These are phyloP conservation scores for Zangia roseola DNA, from an alignment of 768 basidiomycete species.

Conservation along the genomic window DNA sequence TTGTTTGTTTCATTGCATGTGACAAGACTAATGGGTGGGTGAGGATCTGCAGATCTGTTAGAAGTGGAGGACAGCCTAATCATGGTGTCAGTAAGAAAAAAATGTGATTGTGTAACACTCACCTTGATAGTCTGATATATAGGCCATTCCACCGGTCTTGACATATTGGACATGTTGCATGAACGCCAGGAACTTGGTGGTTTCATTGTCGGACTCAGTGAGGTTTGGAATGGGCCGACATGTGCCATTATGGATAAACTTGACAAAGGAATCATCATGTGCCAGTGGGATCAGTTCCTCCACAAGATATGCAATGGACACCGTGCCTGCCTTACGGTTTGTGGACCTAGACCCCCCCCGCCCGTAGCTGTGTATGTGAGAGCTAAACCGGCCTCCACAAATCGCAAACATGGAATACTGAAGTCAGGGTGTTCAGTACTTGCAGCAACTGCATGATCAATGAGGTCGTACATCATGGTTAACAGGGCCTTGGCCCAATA, in stretches of 20 bases:
- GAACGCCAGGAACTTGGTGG: slow-evolving; percentile 2
- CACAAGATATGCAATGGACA: too few species aligned
- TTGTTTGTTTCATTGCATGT: too few species aligned
- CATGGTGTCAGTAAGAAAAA: too few species aligned
- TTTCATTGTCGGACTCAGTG: not conserved
- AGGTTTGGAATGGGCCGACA: not conserved
- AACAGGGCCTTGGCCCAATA: slow-evolving; percentile 11
- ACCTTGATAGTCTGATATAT: slow-evolving; percentile 12
- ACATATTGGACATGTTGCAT: slow-evolving; percentile 11
- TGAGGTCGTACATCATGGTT: slow-evolving; percentile 3
- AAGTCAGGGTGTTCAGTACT: not conserved
- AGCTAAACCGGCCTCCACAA: slow-evolving; percentile 11
- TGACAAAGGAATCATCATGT: not conserved
- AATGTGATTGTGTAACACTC: too few species aligned
- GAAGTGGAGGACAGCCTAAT: too few species aligned
- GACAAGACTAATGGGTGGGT: too few species aligned
- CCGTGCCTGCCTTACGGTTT: too few species aligned
- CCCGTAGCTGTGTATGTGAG: not conserved
- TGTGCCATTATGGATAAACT: slow-evolving; percentile 9
- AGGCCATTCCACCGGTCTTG: not conserved
- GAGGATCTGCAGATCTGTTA: too few species aligned
- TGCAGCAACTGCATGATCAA: slow-evolving; percentile 1
- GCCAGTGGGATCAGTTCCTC: slow-evolving; percentile 6
- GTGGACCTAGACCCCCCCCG: too few species aligned
- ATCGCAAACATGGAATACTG: slow-evolving; percentile 5